Percentiles rank a stretch among this genome's conserved stretches.
Conservation (phyloP, 805 yeast genomes). For the Ogataea neopini region DNA sequence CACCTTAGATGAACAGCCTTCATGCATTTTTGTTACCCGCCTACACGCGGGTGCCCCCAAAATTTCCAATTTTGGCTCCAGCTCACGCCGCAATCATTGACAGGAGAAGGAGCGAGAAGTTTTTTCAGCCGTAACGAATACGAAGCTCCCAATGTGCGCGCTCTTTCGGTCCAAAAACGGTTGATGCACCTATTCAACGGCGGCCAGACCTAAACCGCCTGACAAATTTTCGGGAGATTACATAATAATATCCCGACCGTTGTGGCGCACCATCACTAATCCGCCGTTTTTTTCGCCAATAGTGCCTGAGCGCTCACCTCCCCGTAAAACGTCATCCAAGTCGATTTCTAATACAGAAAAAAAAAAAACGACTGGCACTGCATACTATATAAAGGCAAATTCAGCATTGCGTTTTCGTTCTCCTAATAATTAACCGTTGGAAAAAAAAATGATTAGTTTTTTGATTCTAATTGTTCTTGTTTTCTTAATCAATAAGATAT, state of each 20-base stretch:
- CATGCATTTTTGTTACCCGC: not conserved
- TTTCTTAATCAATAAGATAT: constrained; percentile 26
- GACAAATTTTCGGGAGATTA: constrained; percentile 5
- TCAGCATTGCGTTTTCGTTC: not conserved
- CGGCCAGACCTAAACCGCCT: constrained; percentile 5
- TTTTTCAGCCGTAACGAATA: constrained; percentile 8
- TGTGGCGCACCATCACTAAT: constrained; percentile 4
- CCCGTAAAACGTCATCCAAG: constrained; percentile 3
- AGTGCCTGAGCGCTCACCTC: not conserved
- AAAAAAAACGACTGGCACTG: constrained; percentile 1
- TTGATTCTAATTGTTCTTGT: constrained; percentile 30
- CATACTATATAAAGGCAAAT: constrained; percentile 1
- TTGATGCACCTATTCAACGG: not conserved
- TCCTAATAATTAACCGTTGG: constrained; percentile 2
- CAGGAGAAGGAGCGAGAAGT: not conserved
- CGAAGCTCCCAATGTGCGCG: not conserved
- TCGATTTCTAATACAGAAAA: constrained; percentile 8
- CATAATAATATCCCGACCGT: not conserved
- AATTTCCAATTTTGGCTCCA: not conserved
- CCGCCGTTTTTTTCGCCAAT: not conserved
- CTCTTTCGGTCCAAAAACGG: not conserved
- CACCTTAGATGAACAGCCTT: not conserved
- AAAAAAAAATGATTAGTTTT: constrained; percentile 28
- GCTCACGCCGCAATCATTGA: constrained; percentile 1
- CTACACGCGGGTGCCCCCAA: not conserved